A percentile compares a stretch with the other conserved stretches of the same genome.
Evolutionary conservation across 345 rosid genomes (phyloP).

Genomic region (Populus tremula): DNA sequence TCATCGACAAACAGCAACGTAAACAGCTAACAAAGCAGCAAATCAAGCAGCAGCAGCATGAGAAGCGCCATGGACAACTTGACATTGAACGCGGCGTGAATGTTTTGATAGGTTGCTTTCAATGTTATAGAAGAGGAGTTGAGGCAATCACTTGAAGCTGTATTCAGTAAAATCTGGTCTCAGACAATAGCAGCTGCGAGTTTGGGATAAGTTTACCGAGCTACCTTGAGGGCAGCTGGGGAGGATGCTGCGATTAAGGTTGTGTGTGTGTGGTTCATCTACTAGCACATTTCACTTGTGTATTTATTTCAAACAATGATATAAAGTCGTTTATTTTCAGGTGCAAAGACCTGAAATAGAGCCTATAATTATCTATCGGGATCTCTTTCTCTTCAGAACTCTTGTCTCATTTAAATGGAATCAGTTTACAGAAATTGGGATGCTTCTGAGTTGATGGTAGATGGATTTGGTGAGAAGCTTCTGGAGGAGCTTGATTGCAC

Average conservation of each 20-base stretch:
- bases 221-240: slow-evolving; percentile 79
- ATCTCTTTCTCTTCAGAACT: slow-evolving; percentile 91
- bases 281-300: slow-evolving; percentile 4
- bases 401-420: slow-evolving; percentile 92
- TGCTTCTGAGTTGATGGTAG: slow-evolving; percentile 93
- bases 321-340: slow-evolving; percentile 39
- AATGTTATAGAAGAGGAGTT: slow-evolving; percentile 86
- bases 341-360: slow-evolving; percentile 91
- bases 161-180: slow-evolving; percentile 82
- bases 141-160: slow-evolving; percentile 80
- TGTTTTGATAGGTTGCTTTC: slow-evolving; percentile 70
- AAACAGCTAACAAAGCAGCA: not conserved
- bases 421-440: slow-evolving; percentile 85
- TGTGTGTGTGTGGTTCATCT: slow-evolving; percentile 26
- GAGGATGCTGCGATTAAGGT: slow-evolving; percentile 99
- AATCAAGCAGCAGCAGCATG: not conserved
- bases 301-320: not conserved
- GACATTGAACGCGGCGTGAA: slow-evolving; percentile 90
- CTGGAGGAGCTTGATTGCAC: slow-evolving; percentile 99
- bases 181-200: slow-evolving; percentile 95
- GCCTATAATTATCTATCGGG: slow-evolving; percentile 76
- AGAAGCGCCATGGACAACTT: slow-evolving; percentile 66
- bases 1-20: not conserved
- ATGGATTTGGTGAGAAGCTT: slow-evolving; percentile 96
- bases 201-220: slow-evolving; percentile 95